Evolutionary conservation across 2,329 filamentous ascomycete species (phyloP), one percentile per base, ranked within the genome.

Genomic region (Orbilia brochopaga): DNA sequence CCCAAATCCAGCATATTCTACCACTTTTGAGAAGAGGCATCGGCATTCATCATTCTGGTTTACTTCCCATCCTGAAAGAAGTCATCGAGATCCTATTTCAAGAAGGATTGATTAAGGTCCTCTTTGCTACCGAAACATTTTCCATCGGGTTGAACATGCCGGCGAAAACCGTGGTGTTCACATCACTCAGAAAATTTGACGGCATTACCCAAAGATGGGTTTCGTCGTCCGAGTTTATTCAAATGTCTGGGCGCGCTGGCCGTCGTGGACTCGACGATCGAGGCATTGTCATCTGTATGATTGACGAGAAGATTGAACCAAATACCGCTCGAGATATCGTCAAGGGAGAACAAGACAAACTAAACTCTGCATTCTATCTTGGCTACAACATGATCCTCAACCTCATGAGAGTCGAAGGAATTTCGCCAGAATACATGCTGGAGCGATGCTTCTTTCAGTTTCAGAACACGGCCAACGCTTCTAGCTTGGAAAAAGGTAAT

Each of bases 371-470:
- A 1, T 99, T 99, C 81, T 91, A 99, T 79, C 85, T 99, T 15
- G 92, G 94, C 32, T 99, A 99, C 83, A 99, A 99, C 82, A 99
- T 99, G 94, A 91, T 99, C 78, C 84, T 99, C 66, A 99, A 99
- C 78, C 81, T 99, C 73, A 88, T 97, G 80, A 86, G 94, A 80
- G 93, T 99, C n/a, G 94, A 99, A 79, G 93, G 92, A n/a, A 96
- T 99, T 56, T 97, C 92, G 7, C 94, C 95, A 1, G 93, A 99
- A 77, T 97, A 91, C 78, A 99, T 99, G 94, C 83, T 99, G n/a
- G 92, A 97, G 82, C 87, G 90, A 75, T 99, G 94, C 78, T 99
- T 99, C 82, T 95, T 91, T 80, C 94, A 99, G 80, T 99, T 99
- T 81, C 94, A 99, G 79, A 97, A 96, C 77, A 91, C 91, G 1